Evolutionary conservation across 106 monocot genomes (phyloP).

Genomic region (Dendrobium huoshanense): DNA sequence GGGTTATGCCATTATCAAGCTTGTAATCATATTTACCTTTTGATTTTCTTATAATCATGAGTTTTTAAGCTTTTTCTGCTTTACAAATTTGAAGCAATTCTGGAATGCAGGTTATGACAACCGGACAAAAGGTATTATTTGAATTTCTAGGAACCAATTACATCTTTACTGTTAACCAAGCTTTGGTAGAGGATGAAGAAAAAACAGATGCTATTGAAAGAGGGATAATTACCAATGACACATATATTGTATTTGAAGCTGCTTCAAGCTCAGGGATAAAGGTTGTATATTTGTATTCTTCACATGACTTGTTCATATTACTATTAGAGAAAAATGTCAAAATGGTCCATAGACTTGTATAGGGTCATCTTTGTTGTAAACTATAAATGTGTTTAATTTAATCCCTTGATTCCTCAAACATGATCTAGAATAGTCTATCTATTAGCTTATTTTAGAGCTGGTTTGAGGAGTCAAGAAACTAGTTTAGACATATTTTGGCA

Average conservation of each 20-base stretch:
- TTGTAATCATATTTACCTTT: not conserved
- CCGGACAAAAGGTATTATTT: conserved; percentile 76
- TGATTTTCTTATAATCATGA: not conserved
- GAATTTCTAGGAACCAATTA: conserved; percentile 88
- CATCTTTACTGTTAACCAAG: conserved; percentile 83
- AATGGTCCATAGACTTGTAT: too few relatives aligned
- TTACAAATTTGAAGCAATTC: not conserved
- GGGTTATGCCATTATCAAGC: not conserved
- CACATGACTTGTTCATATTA: not conserved
- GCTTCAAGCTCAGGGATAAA: conserved; percentile 87
- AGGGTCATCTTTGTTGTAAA: too few relatives aligned
- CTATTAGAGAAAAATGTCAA: not conserved
- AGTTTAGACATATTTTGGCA: too few relatives aligned
- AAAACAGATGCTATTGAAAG: conserved; percentile 26
- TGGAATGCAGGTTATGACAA: conserved; percentile 75
- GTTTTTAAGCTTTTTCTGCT: not conserved
- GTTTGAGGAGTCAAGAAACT: too few relatives aligned
- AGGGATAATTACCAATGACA: conserved; percentile 72
- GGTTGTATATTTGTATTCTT: conserved; percentile 25
- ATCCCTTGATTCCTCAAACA: too few relatives aligned
- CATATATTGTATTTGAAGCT: conserved; percentile 89
- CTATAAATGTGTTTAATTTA: too few relatives aligned
- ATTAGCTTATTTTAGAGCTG: too few relatives aligned
- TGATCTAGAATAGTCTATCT: too few relatives aligned
- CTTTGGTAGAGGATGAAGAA: conserved; percentile 74